A percentile compares a stretch with the other conserved stretches of the same genome.
Evolutionary conservation across 208 protist species (phyloP).

Genomic region (Leishmania turanica): DNA sequence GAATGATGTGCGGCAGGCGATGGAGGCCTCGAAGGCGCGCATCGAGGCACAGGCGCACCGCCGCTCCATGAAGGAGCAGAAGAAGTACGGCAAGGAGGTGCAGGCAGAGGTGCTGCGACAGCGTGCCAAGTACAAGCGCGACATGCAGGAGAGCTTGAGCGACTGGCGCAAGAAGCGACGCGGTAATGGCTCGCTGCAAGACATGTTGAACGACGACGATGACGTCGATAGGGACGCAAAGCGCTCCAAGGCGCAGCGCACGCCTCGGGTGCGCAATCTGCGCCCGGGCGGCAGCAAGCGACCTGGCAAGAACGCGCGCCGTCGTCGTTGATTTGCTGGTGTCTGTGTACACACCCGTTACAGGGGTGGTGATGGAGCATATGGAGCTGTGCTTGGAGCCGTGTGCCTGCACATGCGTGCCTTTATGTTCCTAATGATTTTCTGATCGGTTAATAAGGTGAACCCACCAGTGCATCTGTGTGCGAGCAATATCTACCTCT

Average conservation of each 20-base stretch:
- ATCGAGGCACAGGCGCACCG: slow-evolving; percentile 84
- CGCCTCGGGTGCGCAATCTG: slow-evolving; percentile 48
- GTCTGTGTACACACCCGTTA: neutral
- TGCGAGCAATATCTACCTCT: neutral
- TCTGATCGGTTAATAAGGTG: slow-evolving; percentile 35
- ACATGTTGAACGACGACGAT: slow-evolving; percentile 71
- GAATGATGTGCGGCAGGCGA: slow-evolving; percentile 89
- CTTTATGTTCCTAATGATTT: neutral
- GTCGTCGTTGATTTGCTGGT: slow-evolving; percentile 35
- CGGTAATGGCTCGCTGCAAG: slow-evolving; percentile 68
- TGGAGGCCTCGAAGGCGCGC: slow-evolving; percentile 83
- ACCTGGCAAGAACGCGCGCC: slow-evolving; percentile 90
- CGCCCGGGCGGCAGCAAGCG: slow-evolving; percentile 74
- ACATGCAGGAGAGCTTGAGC: slow-evolving; percentile 85
- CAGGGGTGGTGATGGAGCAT: neutral
- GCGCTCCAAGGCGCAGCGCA: slow-evolving; percentile 24
- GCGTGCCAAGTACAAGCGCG: slow-evolving; percentile 93
- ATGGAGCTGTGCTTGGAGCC: neutral
- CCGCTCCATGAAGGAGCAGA: slow-evolving; percentile 93
- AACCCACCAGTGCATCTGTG: neutral
- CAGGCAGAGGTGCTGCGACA: slow-evolving; percentile 94
- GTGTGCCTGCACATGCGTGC: slow-evolving; percentile 7
- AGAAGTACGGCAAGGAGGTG: slow-evolving; percentile 96
- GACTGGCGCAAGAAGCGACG: slow-evolving; percentile 89
- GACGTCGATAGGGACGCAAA: slow-evolving; percentile 21